Evolutionary conservation across 2,329 filamentous ascomycete species (phyloP).

Genomic region (Aspergillus novoparasiticus): DNA sequence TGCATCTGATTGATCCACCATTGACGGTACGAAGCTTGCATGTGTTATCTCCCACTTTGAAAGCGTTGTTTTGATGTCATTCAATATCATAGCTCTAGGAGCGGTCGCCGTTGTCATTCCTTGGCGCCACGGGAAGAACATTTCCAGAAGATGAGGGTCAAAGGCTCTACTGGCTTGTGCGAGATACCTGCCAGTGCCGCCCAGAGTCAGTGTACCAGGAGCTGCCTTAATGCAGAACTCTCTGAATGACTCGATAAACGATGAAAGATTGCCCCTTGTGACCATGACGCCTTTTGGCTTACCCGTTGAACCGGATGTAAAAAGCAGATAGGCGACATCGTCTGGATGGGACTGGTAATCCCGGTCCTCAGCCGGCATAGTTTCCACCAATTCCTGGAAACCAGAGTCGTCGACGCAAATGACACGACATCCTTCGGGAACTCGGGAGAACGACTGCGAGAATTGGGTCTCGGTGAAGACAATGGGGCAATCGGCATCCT

Average conservation of each 20-base stretch:
- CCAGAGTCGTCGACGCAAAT: conserved; percentile 25
- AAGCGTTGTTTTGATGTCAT: conserved; percentile 28
- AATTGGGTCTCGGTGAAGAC: conserved; percentile 31
- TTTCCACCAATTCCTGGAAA: conserved; percentile 17
- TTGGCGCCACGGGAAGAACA: conserved; percentile 35
- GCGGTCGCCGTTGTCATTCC: conserved; percentile 32
- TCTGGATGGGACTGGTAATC: conserved; percentile 20
- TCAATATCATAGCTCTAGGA: conserved; percentile 29
- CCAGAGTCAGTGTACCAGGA: conserved; percentile 26
- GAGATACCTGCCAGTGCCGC: conserved; percentile 34
- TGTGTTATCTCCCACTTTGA: conserved; percentile 33
- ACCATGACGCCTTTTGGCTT: conserved; percentile 98
- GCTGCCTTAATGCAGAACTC: conserved; percentile 29
- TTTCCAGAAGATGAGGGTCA: conserved; percentile 34
- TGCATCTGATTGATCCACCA: conserved; percentile 28
- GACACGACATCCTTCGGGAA: conserved; percentile 23
- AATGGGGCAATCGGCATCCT: conserved; percentile 32
- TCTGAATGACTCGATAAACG: conserved; percentile 33
- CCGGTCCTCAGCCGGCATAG: conserved; percentile 20
- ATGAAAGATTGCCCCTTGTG: conserved; percentile 57
- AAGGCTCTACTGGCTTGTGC: conserved; percentile 38
- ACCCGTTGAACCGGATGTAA: conserved; percentile 91
- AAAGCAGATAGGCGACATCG: conserved; percentile 61
- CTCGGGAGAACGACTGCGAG: conserved; percentile 18
- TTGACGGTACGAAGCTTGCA: conserved; percentile 33